Percentiles rank a stretch among this genome's conserved stretches.
Evolutionary conservation across 2,329 filamentous ascomycete species (phyloP).

Genomic region (Thelonectria olida): DNA sequence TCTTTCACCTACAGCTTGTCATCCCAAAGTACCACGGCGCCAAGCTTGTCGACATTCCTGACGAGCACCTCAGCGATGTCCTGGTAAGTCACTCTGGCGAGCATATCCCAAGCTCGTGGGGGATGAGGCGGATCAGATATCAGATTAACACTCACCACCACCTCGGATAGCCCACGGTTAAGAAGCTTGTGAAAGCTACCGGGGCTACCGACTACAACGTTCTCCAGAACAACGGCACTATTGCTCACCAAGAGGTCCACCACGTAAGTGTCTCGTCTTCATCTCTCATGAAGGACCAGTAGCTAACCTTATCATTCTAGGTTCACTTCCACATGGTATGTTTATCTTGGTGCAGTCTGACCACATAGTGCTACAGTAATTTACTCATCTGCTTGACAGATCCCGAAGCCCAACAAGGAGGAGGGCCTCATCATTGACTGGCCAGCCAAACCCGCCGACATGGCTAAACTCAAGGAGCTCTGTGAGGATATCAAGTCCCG

Average conservation of each 20-base stretch:
- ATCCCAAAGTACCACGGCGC: constrained; percentile 95
- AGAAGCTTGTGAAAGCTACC: constrained; percentile 83
- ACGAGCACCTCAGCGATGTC: constrained; percentile 84
- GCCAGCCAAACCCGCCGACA: constrained; percentile 79
- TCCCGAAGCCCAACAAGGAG: constrained; percentile 87
- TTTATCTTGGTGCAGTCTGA: not conserved
- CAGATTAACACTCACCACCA: not conserved
- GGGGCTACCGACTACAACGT: constrained; percentile 89
- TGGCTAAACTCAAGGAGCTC: constrained; percentile 83
- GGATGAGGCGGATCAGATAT: not conserved
- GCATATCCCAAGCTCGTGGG: not conserved
- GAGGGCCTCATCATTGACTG: constrained; percentile 85
- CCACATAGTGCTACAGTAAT: not conserved
- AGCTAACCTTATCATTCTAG: constrained; percentile 50
- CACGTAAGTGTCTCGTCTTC: constrained; percentile 70
- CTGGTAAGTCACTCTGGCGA: constrained; percentile 64
- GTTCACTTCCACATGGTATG: constrained; percentile 93
- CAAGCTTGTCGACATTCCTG: constrained; percentile 92
- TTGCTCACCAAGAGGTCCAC: constrained; percentile 91
- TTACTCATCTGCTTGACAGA: constrained; percentile 59
- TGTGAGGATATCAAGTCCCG: constrained; percentile 88
- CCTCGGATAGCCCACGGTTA: constrained; percentile 61
- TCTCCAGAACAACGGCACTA: constrained; percentile 92
- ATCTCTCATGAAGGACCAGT: not conserved
- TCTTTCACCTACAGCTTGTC: constrained; percentile 72